A percentile compares a stretch with the other conserved stretches of the same genome.
phyloP scores from a whole-genome alignment of 208 protist species.

The Tetramitus jugosus region DNA sequence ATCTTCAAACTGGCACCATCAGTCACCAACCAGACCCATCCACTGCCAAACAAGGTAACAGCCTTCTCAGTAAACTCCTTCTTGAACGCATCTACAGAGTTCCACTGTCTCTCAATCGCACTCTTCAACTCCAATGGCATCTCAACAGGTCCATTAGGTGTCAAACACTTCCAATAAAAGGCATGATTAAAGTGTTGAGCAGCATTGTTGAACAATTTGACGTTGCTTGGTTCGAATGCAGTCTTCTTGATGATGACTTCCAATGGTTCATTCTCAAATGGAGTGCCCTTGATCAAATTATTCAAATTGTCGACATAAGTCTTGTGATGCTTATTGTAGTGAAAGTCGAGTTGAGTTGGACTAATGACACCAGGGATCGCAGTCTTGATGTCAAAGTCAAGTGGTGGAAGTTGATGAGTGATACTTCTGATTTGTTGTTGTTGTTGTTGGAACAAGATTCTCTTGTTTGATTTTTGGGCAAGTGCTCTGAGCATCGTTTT shows the following conservation, averaged over 20 bases:
- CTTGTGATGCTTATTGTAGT: conserved; percentile 74
- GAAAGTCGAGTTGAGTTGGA: conserved; percentile 74
- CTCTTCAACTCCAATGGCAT: conserved; percentile 65
- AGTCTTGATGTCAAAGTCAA: no score
- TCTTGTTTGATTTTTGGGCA: no score
- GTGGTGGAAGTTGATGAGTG: no score
- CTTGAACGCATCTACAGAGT: conserved; percentile 64
- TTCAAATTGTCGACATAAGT: conserved; percentile 77
- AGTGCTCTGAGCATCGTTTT: no score
- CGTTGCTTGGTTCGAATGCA: conserved; percentile 43
- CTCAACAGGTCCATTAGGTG: conserved; percentile 71
- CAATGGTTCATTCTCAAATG: conserved; percentile 60
- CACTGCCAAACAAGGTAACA: conserved; percentile 66
- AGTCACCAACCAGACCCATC: conserved; percentile 77
- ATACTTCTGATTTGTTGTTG: no score
- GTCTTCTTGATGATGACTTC: conserved; percentile 65
- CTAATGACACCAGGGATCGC: no score
- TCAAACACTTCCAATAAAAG: conserved; percentile 76
- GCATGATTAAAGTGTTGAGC: conserved; percentile 84
- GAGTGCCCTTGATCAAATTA: conserved; percentile 68
- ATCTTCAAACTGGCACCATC: conserved; percentile 63
- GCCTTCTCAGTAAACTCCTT: conserved; percentile 59
- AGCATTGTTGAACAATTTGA: conserved; percentile 71
- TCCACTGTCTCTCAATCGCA: conserved; percentile 64
- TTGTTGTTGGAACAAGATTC: no score